Evolutionary conservation across 352 stramenopile genomes (phyloP).

Genomic region (Globisporangium takayamanum): DNA sequence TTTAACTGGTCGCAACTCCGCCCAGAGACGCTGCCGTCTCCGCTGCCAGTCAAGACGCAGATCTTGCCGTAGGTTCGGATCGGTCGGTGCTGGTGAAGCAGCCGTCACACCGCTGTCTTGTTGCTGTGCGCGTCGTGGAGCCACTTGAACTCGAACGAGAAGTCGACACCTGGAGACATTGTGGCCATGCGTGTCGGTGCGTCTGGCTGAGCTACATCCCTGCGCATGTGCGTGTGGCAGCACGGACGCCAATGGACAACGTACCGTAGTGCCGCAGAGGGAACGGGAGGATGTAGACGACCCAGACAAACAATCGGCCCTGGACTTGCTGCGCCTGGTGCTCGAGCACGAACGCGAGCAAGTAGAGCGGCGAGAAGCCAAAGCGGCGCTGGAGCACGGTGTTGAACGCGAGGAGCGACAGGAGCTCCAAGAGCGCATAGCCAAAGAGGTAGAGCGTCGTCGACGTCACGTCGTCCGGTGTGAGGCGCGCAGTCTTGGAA

Average conservation of each 20-base stretch:
- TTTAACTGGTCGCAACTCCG: too few species aligned
- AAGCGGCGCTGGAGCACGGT: constrained; percentile 15
- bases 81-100: too few species aligned
- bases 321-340: constrained; percentile 18
- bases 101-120: too few species aligned
- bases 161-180: constrained; percentile 9
- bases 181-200: background rate
- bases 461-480: constrained; percentile 1
- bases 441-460: constrained; percentile 12
- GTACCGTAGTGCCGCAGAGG: constrained; percentile 23
- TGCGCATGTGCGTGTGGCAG: background rate
- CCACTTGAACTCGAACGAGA: constrained; percentile 4
- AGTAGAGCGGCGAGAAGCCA: constrained; percentile 18
- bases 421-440: constrained; percentile 17
- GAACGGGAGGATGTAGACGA: constrained; percentile 23
- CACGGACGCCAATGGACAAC: background rate
- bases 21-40: too few species aligned
- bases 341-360: constrained; percentile 40
- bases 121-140: background rate
- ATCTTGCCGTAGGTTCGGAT: too few species aligned
- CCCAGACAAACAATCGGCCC: constrained; percentile 20
- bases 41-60: too few species aligned
- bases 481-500: constrained; percentile 12
- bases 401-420: constrained; percentile 16
- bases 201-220: background rate